Evolutionary conservation across 257 asterid genomes (phyloP).

Genomic region (Solanum habrochaites): DNA sequence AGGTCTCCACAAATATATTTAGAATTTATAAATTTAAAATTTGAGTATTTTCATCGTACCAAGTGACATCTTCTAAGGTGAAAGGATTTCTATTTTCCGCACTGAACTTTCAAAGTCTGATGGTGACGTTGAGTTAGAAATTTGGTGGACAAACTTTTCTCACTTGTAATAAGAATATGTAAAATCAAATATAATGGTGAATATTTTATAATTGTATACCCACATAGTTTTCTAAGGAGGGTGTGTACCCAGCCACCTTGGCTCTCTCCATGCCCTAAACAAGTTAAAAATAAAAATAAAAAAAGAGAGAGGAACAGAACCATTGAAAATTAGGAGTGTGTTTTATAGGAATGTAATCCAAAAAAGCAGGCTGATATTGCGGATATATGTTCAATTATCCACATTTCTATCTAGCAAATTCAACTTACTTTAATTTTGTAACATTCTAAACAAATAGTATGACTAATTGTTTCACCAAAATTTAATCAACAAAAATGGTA

Average conservation of each 20-base stretch:
- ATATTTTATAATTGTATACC: no score
- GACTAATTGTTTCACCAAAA: neutral
- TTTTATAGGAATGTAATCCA: neutral
- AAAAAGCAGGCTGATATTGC: neutral
- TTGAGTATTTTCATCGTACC: neutral
- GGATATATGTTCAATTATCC: neutral
- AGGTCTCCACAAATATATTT: neutral
- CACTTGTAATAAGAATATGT: neutral
- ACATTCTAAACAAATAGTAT: neutral
- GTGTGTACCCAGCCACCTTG: neutral
- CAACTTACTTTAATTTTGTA: neutral
- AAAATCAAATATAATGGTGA: neutral
- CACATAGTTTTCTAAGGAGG: neutral
- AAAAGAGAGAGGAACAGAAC: neutral
- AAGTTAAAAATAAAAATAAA: neutral
- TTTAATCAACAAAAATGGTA: neutral
- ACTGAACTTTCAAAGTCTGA: no score
- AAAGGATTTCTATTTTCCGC: neutral
- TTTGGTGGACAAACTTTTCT: neutral
- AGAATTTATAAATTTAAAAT: no score
- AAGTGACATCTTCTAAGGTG: neutral
- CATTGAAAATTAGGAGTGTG: neutral
- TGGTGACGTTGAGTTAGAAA: neutral
- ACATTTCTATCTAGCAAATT: neutral
- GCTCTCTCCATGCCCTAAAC: neutral